phyloP scores from a whole-genome alignment of 2,329 filamentous ascomycete species.

The Phialophora expanda region DNA sequence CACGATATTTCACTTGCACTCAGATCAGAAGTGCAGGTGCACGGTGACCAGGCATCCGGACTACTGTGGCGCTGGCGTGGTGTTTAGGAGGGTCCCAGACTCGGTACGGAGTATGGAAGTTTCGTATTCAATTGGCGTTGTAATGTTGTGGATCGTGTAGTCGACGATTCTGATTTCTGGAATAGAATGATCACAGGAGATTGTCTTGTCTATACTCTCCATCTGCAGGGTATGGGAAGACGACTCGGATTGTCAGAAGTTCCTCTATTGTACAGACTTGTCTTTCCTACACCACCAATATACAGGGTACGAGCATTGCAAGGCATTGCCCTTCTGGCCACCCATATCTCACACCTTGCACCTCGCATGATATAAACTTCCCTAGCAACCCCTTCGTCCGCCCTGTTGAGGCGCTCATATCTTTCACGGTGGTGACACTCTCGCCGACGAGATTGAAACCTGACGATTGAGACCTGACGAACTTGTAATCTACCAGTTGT shows the following conservation, averaged over 20 bases:
- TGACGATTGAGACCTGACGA: not conserved
- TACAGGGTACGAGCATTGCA: not conserved
- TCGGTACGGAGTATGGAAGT: too few species aligned
- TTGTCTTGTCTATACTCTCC: not conserved
- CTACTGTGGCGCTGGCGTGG: not conserved
- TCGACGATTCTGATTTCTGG: not conserved
- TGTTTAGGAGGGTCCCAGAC: not conserved
- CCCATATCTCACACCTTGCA: not conserved
- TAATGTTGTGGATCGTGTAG: not conserved
- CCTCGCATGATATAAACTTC: not conserved
- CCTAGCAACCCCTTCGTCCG: not conserved
- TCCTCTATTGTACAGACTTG: not conserved
- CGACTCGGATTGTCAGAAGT: not conserved
- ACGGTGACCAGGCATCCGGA: not conserved
- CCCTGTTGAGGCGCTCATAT: not conserved
- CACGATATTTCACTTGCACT: not conserved
- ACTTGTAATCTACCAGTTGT: not conserved
- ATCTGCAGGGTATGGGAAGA: not conserved
- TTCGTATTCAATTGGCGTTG: too few species aligned
- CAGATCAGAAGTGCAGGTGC: not conserved
- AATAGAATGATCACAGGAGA: not conserved
- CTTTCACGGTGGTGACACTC: not conserved
- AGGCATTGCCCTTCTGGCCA: not conserved
- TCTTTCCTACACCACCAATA: not conserved
- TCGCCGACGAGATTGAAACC: not conserved